Base-by-base conservation (phyloP, 805 yeast species). In the Lachancea quebecensis region DNA sequence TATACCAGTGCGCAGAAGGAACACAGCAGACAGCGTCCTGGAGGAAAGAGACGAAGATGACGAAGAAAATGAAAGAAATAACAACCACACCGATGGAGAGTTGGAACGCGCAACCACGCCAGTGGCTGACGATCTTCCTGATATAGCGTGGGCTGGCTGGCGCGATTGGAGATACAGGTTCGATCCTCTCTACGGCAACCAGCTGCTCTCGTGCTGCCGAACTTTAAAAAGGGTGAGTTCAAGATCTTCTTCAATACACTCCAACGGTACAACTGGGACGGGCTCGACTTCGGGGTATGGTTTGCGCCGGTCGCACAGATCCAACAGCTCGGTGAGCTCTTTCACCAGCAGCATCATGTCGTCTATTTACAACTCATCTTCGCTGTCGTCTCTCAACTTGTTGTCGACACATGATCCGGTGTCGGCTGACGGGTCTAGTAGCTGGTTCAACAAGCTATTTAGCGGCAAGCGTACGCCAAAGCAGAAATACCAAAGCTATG, bases 161-260 rank as follows among this genome's bases (percentile, higher is more conserved):
- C 73, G 96, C 59, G 96, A 88, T 61, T 88, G 95, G 95, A 83
- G 86, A 56, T 82, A 74, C 56, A 74, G 86, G 50, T 76, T 75
- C 42, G 89, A 83, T 62, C 86, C 91, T 1, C 60, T 85, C 31
- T 82, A 82, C 57, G 70, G 75, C 1, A 60, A 71, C 3, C 53
- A 64, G 5, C 42, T 62, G 41, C 49, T 68, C 50, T 68, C 60
- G 51, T 60, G 69, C 30, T 52, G 50, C 36, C 18, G 37, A 16
- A 51, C 51, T 18, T 17, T 54, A 46, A 55, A 57, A 41, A 53
- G 44, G 39, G 50, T 52, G 1, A 49, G 45, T 7, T 58, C 62
- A 12, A 49, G 54, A 18, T 44, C 57, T 2, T 56, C 63, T 16
- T 54, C 62, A 10, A 46, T 55, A n/a, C 28, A 44, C 8, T 39